phyloP scores from a whole-genome alignment of 2,329 filamentous ascomycete genomes.

The Karstenula rhodostoma region DNA sequence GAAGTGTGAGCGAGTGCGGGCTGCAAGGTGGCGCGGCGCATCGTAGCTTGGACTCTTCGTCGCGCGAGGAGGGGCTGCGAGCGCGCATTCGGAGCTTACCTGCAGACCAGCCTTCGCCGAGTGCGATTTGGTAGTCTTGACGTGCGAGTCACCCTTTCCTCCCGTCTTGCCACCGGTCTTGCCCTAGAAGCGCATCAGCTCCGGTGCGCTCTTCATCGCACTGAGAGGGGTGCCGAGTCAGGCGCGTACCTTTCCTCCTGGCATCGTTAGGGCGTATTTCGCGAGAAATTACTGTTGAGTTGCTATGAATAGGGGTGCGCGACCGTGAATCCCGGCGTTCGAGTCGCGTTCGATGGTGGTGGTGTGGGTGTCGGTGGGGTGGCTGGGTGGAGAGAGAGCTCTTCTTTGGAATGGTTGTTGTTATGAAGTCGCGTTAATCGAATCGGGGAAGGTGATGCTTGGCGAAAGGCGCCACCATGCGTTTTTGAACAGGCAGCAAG shows the following conservation, averaged over 20 bases:
- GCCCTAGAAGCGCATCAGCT: constrained; percentile 48
- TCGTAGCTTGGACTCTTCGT: constrained; percentile 24
- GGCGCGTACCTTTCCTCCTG: constrained; percentile 89
- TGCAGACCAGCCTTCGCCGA: constrained; percentile 94
- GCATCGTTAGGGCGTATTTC: constrained; percentile 58
- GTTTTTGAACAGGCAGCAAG: constrained; percentile 2
- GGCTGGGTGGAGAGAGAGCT: constrained; percentile 39
- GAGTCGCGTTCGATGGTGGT: constrained; percentile 38
- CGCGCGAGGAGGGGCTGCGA: constrained; percentile 14
- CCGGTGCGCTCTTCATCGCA: constrained; percentile 22
- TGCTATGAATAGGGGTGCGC: constrained; percentile 41
- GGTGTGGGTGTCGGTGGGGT: constrained; percentile 44
- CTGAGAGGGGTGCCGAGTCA: constrained; percentile 28
- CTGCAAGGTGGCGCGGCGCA: constrained; percentile 24
- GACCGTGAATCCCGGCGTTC: constrained; percentile 38
- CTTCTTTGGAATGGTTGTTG: constrained; percentile 39
- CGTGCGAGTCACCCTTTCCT: constrained; percentile 77
- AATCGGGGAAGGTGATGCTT: constrained; percentile 28
- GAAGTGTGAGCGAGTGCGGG: constrained; percentile 29
- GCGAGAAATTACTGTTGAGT: constrained; percentile 31
- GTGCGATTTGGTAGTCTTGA: constrained; percentile 92
- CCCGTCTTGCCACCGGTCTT: constrained; percentile 85
- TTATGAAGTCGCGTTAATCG: constrained; percentile 39
- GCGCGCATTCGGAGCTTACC: constrained; percentile 66
- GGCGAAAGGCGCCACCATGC: constrained; percentile 7